Conservation (phyloP, 495 filamentous ascomycete genomes). For the Aspergillus sclerotiicarbonarius region DNA sequence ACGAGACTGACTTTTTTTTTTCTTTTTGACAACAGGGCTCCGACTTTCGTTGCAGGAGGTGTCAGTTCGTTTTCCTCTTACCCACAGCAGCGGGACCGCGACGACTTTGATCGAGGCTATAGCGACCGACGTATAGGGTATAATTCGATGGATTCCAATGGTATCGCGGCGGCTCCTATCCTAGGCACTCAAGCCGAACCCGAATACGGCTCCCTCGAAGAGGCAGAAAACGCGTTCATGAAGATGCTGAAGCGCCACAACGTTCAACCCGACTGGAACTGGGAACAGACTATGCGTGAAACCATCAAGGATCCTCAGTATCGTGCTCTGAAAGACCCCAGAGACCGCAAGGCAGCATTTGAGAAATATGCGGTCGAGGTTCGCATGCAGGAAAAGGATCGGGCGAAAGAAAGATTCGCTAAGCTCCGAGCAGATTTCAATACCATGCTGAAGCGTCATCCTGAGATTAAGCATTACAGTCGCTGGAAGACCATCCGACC, state of each 20-base stretch:
- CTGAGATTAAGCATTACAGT: conserved; percentile 97
- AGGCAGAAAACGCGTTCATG: conserved; percentile 90
- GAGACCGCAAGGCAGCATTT: conserved; percentile 86
- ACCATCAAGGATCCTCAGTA: conserved; percentile 95
- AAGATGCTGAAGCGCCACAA: conserved; percentile 83
- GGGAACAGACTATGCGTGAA: conserved; percentile 84
- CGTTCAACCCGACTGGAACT: conserved; percentile 87
- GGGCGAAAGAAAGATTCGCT: conserved; percentile 88
- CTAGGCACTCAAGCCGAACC: conserved; percentile 69
- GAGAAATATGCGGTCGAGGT: conserved; percentile 94
- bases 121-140: conserved; percentile 68
- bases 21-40: conserved; percentile 47
- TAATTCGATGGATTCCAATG: conserved; percentile 52
- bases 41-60: conserved; percentile 67
- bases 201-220: conserved; percentile 80
- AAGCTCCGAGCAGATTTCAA: conserved; percentile 93
- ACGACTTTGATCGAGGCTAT: conserved; percentile 58
- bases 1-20: conserved; percentile 28
- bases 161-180: conserved; percentile 56
- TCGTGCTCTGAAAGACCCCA: conserved; percentile 89
- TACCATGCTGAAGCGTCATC: conserved; percentile 93
- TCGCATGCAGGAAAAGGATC: conserved; percentile 89
- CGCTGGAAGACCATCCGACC: conserved; percentile 95
- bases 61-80: conserved; percentile 53
- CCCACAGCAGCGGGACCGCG: conserved; percentile 46